phyloP scores from a whole-genome alignment of 352 stramenopile genomes.

The Pythium aphanidermatum region DNA sequence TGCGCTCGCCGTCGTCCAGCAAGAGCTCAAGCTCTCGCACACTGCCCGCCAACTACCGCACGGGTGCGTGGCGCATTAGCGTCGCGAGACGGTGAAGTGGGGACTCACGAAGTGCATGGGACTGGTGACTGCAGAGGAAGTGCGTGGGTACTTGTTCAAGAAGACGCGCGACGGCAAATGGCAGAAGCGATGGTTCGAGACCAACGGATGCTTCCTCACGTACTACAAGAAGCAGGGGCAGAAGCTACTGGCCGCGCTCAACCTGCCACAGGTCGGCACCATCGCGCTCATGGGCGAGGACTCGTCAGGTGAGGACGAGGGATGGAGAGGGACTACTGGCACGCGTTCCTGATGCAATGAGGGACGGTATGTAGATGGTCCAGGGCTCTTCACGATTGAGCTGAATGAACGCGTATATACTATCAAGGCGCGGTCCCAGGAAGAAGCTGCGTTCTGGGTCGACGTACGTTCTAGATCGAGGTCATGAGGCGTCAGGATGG shows the following conservation, averaged over 20 bases:
- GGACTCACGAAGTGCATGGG: conserved; percentile 2
- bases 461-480: conserved; percentile 35
- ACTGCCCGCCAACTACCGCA: conserved; percentile 66
- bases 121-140: conserved; percentile 2
- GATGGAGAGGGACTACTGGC: too few species aligned
- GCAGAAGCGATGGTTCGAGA: conserved; percentile 99
- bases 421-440: conserved; percentile 83
- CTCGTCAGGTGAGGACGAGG: conserved; percentile 34
- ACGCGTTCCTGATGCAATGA: not conserved
- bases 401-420: conserved; percentile 89
- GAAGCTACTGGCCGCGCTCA: conserved; percentile 92
- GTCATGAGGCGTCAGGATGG: too few species aligned
- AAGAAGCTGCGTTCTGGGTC: conserved; percentile 85
- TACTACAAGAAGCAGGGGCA: conserved; percentile 98
- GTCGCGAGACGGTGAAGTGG: not conserved
- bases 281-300: conserved; percentile 73
- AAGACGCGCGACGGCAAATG: conserved; percentile 92
- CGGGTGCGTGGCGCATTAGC: conserved; percentile 28
- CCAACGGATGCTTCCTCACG: conserved; percentile 96
- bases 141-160: conserved; percentile 89
- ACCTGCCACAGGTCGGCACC: conserved; percentile 89
- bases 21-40: conserved; percentile 42
- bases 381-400: conserved; percentile 86
- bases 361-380: conserved; percentile 40
- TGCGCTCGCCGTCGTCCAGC: conserved; percentile 28